phyloP scores from a whole-genome alignment of 176 grass and related monocot species.

The Pharus latifolius region DNA sequence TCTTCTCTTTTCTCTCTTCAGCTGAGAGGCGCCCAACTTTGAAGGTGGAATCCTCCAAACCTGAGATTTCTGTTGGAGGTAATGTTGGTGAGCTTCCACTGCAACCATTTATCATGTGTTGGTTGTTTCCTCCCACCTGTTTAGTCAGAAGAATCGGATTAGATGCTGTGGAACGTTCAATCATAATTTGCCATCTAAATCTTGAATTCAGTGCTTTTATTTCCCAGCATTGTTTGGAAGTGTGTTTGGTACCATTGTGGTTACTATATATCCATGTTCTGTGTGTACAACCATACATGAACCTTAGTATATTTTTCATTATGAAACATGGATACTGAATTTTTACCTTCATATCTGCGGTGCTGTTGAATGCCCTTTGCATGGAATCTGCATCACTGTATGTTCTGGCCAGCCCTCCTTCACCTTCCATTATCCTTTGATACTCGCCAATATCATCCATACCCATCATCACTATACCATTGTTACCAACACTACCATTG shows the following conservation, averaged over 20 bases:
- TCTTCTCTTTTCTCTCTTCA: constrained; percentile 94
- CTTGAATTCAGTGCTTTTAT: background rate
- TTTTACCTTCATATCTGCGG: constrained; percentile 59
- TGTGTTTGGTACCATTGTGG: background rate
- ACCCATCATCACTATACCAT: constrained; percentile 25
- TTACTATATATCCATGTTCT: constrained; percentile 2
- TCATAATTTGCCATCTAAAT: background rate
- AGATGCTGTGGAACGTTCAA: background rate
- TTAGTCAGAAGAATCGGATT: constrained; percentile 9
- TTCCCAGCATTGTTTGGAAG: background rate
- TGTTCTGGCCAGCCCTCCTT: constrained; percentile 12
- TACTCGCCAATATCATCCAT: constrained; percentile 32
- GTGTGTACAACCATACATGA: constrained; percentile 4
- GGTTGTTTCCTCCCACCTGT: constrained; percentile 48
- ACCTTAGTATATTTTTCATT: background rate
- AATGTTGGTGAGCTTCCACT: constrained; percentile 19
- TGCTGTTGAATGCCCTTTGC: constrained; percentile 32
- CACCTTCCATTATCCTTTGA: constrained; percentile 55
- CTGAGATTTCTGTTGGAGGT: constrained; percentile 35
- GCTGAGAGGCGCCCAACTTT: constrained; percentile 65
- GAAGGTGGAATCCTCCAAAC: constrained; percentile 61
- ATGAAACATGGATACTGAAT: background rate
- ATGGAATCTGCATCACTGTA: constrained; percentile 38
- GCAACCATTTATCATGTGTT: constrained; percentile 43
- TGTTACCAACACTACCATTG: constrained; percentile 14